Evolutionary conservation across 768 basidiomycete species (phyloP).

Genomic region (Mycena indigotica): DNA sequence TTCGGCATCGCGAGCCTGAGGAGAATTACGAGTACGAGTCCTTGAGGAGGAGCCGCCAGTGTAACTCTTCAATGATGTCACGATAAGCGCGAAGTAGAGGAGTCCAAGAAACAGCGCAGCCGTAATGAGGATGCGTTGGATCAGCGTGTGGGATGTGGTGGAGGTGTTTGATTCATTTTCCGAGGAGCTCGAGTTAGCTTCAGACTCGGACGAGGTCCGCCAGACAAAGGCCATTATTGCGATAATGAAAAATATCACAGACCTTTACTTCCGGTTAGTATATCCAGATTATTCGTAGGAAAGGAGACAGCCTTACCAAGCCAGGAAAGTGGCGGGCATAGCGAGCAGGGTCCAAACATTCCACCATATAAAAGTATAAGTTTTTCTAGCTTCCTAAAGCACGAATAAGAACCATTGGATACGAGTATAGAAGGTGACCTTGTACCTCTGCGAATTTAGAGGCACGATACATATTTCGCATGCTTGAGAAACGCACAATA

Average conservation of each 20-base stretch:
- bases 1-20: no score
- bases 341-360: constrained; percentile 67
- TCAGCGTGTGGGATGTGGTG: constrained; percentile 30
- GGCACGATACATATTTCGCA: constrained; percentile 73
- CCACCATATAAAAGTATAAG: constrained; percentile 39
- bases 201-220: constrained; percentile 58
- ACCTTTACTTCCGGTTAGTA: no score
- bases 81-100: constrained; percentile 61
- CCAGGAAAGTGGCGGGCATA: constrained; percentile 70
- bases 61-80: constrained; percentile 64
- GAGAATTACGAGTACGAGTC: no score
- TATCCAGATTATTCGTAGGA: no score
- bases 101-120: constrained; percentile 57
- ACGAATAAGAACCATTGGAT: no score
- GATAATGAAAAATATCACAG: constrained; percentile 65
- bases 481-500: constrained; percentile 69
- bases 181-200: constrained; percentile 41
- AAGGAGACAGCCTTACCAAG: no score
- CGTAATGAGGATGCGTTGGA: constrained; percentile 58
- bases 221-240: constrained; percentile 72
- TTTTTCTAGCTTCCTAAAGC: constrained; percentile 55
- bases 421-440: no score
- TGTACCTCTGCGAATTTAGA: constrained; percentile 78
- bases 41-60: no score
- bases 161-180: constrained; percentile 32